Percentiles rank a stretch among this genome's conserved stretches.
Conservation (phyloP, 148 eudicot genomes). For the Fagopyrum tataricum region DNA sequence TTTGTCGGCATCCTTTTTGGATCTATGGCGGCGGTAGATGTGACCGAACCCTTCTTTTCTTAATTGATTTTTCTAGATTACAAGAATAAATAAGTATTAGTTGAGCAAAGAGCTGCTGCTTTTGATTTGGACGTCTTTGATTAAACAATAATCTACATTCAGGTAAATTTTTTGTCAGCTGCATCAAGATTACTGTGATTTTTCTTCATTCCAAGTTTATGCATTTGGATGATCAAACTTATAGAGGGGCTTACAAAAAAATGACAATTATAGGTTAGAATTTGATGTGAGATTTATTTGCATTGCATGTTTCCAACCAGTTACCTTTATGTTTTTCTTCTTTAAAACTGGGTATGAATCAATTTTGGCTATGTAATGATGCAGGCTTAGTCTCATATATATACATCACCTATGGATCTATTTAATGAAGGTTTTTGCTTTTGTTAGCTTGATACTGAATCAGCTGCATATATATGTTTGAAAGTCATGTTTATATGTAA, state of each 20-base stretch:
- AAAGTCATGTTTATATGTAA: background rate
- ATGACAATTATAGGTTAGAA: background rate
- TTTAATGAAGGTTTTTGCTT: background rate
- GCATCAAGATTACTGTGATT: background rate
- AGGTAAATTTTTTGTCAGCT: background rate
- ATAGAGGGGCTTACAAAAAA: background rate
- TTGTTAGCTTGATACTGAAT: background rate
- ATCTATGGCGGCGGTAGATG: background rate
- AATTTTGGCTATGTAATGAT: no score
- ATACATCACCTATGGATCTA: background rate
- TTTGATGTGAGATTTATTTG: no score
- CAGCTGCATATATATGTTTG: constrained; percentile 3
- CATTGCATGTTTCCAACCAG: no score
- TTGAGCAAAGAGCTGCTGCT: background rate
- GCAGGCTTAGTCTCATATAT: no score
- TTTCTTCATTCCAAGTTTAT: background rate
- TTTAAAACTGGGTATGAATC: no score
- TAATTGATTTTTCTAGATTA: background rate
- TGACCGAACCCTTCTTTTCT: background rate
- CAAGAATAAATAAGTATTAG: background rate
- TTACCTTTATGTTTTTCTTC: no score
- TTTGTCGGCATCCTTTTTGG: background rate
- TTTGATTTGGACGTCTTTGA: background rate
- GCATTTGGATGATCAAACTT: background rate
- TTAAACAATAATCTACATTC: background rate